These are phyloP conservation scores for Komagataella phaffii DNA, from an alignment of 805 yeast genomes.

Conservation along the genomic window DNA sequence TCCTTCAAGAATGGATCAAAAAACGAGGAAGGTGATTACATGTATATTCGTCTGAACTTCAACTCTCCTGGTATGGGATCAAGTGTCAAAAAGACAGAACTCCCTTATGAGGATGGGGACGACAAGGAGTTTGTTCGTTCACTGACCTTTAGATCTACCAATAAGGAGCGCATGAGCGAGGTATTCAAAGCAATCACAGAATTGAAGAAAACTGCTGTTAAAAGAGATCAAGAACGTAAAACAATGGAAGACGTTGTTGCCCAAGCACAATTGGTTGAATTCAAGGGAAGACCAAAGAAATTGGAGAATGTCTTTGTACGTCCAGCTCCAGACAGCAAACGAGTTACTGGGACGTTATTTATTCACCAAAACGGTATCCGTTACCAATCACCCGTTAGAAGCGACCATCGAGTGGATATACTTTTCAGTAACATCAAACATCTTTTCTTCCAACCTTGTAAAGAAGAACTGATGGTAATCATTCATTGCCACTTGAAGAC, in stretches of 20 bases:
- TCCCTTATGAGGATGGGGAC: constrained; percentile 83
- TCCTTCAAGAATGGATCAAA: constrained; percentile 90
- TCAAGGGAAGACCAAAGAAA: constrained; percentile 72
- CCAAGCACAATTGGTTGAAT: constrained; percentile 78
- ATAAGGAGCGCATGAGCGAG: constrained; percentile 82
- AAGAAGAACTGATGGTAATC: constrained; percentile 84
- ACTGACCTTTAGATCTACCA: constrained; percentile 78
- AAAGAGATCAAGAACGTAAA: constrained; percentile 82
- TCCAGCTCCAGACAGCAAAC: constrained; percentile 95
- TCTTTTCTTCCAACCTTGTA: constrained; percentile 89
- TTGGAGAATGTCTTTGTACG: constrained; percentile 82
- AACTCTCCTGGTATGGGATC: constrained; percentile 83
- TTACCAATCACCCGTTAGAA: constrained; percentile 74
- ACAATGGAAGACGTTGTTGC: constrained; percentile 89
- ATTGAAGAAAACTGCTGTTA: constrained; percentile 80
- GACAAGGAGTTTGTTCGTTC: constrained; percentile 81
- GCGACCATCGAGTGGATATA: constrained; percentile 80
- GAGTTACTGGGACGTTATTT: constrained; percentile 80
- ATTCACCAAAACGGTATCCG: constrained; percentile 95
- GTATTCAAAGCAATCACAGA: constrained; percentile 84
- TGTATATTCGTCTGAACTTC: constrained; percentile 81
- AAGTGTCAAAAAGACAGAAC: constrained; percentile 55
- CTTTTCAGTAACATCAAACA: constrained; percentile 86
- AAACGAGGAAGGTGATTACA: constrained; percentile 92
- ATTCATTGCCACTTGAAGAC: constrained; percentile 87